Evolutionary conservation across 2,329 filamentous ascomycete species (phyloP), one percentile per base, ranked within the genome.

Genomic region (Penicillium sp.): DNA sequence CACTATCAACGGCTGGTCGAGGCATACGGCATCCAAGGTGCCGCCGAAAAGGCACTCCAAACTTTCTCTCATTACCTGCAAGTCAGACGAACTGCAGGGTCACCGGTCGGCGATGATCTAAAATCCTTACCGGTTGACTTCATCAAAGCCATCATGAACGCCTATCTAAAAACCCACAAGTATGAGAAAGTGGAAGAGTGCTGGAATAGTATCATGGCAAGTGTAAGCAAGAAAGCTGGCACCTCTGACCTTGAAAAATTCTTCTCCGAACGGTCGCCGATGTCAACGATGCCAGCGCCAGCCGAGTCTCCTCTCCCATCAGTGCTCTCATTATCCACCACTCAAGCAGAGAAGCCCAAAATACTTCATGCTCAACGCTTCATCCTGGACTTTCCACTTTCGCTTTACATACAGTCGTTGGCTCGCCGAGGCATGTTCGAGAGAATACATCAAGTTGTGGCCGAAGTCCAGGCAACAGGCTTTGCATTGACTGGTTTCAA

Each of bases 401-500:
- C 74, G 35, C 69, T 78, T 43, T 84, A 82, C 66, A 77, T 88
- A 53, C 72, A 74, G 49, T 78, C 80, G 49, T 71, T 88, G 10
- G 71, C 76, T 31, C 66, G 65, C 25, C 83, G 84, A 53, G 82
- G 84, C 56, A 78, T 83, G 45, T 73, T 84, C 7, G 68, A 73
- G 11, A 80, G 77, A 19, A 75, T 90, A 12, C 68, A 78, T 5
- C 56, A 75, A 8, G 73, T 83, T 16, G 71, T 91, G 28, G 71
- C 78, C 22, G 72, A 81, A n/a, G 77, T 92, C 11, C 77, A 84
- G 9, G 69, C 71, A 1, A 79, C 82, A 38, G 93, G 92, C 11
- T 97, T 93, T 76, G 76, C 78, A 28, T 74, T 97, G 55, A 87
- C 90, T 67, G 87, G 84, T 69, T 82, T 82, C 64, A 91, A 90